A percentile compares a stretch with the other conserved stretches of the same genome.
phyloP scores from a whole-genome alignment of 225 moss, liverwort and hornwort genomes.

The Straminergon stramineum region DNA sequence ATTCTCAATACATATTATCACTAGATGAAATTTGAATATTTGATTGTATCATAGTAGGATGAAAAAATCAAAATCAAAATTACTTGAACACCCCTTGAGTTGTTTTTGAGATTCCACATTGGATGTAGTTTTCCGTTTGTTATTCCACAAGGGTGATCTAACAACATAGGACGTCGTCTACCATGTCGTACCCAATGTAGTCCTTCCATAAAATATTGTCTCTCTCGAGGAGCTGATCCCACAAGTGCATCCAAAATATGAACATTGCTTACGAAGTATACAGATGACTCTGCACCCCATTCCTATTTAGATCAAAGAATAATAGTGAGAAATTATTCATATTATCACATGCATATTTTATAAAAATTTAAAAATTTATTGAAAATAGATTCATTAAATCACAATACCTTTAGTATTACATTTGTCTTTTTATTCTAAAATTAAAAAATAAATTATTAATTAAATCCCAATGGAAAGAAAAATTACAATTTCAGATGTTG shows the following conservation, averaged over 20 bases:
- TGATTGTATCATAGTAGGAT: not conserved
- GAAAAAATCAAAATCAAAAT: not conserved
- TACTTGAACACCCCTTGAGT: conserved; percentile 24
- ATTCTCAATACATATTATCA: too few species aligned
- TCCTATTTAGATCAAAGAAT: conserved; percentile 9
- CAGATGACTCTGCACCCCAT: conserved; percentile 56
- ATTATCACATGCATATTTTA: not conserved
- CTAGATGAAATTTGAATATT: not conserved
- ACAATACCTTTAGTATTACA: fast-evolving
- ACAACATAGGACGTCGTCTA: conserved; percentile 35
- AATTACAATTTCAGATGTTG: not conserved
- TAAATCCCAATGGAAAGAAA: not conserved
- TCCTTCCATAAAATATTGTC: conserved; percentile 62
- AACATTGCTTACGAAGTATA: conserved; percentile 61
- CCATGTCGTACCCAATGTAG: conserved; percentile 35
- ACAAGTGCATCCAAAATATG: conserved; percentile 66
- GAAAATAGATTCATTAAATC: fast-evolving
- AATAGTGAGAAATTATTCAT: not conserved
- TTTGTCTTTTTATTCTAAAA: not conserved
- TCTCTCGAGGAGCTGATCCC: conserved; percentile 43
- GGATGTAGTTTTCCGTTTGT: conserved; percentile 13
- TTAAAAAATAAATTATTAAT: too few species aligned
- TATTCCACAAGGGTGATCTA: conserved; percentile 18
- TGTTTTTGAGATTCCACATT: conserved; percentile 19
- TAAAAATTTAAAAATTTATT: not conserved